A percentile compares a stretch with the other conserved stretches of the same genome.
Evolutionary conservation across 1,139 yeast genomes (phyloP).

Genomic region (Yamadazyma blattariae): DNA sequence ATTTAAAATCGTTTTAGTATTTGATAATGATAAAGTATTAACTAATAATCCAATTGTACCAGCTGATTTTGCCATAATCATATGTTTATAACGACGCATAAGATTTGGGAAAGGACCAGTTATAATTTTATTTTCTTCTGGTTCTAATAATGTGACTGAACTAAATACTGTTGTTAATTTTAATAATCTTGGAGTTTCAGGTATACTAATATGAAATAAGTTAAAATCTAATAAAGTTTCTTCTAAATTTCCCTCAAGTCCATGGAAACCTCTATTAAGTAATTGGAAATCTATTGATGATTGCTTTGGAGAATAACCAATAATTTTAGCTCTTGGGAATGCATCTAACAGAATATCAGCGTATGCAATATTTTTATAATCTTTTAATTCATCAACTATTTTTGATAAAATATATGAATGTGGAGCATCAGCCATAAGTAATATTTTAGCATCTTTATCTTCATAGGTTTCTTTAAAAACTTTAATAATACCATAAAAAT

Average conservation of each 20-base stretch:
- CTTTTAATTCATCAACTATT: constrained; percentile 31
- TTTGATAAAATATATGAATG: constrained; percentile 41
- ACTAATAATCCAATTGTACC: constrained; percentile 89
- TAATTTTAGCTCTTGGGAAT: constrained; percentile 28
- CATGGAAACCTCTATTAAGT: constrained; percentile 26
- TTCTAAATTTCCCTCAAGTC: constrained; percentile 20
- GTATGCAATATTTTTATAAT: constrained; percentile 42
- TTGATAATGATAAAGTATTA: constrained; percentile 78
- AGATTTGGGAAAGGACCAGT: constrained; percentile 73
- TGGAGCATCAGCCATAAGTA: constrained; percentile 70
- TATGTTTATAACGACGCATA: constrained; percentile 77
- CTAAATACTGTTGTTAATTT: constrained; percentile 70
- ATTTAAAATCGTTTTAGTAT: constrained; percentile 63
- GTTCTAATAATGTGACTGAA: constrained; percentile 49
- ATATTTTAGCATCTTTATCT: constrained; percentile 30
- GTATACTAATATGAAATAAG: constrained; percentile 68
- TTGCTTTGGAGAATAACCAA: constrained; percentile 36
- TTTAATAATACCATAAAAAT: constrained; percentile 20
- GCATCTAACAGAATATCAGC: constrained; percentile 36
- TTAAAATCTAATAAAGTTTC: constrained; percentile 35
- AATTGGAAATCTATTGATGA: constrained; percentile 7
- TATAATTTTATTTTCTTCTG: constrained; percentile 23
- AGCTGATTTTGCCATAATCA: constrained; percentile 87
- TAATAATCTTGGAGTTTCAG: constrained; percentile 76
- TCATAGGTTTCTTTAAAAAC: constrained; percentile 37